Conservation (phyloP, 495 filamentous ascomycete species). For the Diplogelasinospora grovesii region DNA sequence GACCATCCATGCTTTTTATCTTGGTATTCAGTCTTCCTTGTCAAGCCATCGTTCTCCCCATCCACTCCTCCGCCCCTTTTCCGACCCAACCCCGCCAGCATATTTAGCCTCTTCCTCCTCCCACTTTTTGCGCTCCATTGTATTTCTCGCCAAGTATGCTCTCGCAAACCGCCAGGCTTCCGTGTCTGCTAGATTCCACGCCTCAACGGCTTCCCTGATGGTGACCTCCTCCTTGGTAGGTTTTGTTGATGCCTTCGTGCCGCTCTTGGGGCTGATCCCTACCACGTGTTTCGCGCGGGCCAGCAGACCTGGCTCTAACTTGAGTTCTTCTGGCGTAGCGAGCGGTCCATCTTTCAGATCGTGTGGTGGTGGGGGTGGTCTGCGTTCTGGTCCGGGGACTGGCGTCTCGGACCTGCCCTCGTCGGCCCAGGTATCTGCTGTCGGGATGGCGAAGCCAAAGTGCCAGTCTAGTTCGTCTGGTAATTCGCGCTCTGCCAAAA, state of each 20-base stretch:
- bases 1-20: too few species aligned
- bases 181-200: slow-evolving; percentile 89
- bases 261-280: slow-evolving; percentile 21
- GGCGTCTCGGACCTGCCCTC: slow-evolving; percentile 46
- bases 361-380: slow-evolving; percentile 26
- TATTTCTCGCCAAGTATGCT: slow-evolving; percentile 57
- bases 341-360: slow-evolving; percentile 41
- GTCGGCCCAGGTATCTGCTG: slow-evolving; percentile 35
- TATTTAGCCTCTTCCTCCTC: slow-evolving; percentile 63
- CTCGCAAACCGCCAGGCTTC: slow-evolving; percentile 89
- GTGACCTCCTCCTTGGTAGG: slow-evolving; percentile 23
- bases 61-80: slow-evolving; percentile 15
- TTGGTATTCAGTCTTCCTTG: too few species aligned
- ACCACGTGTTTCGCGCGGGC: slow-evolving; percentile 50
- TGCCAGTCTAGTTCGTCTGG: slow-evolving; percentile 69
- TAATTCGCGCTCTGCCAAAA: slow-evolving; percentile 65
- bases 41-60: slow-evolving; percentile 18
- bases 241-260: slow-evolving; percentile 19
- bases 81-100: slow-evolving; percentile 45
- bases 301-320: slow-evolving; percentile 56
- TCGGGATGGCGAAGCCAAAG: slow-evolving; percentile 77
- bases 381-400: slow-evolving; percentile 35
- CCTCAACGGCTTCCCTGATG: slow-evolving; percentile 63
- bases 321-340: slow-evolving; percentile 42
- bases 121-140: slow-evolving; percentile 59